Base-by-base conservation (phyloP, 2,329 filamentous ascomycete species). In the Beauveria rudraprayagi region DNA sequence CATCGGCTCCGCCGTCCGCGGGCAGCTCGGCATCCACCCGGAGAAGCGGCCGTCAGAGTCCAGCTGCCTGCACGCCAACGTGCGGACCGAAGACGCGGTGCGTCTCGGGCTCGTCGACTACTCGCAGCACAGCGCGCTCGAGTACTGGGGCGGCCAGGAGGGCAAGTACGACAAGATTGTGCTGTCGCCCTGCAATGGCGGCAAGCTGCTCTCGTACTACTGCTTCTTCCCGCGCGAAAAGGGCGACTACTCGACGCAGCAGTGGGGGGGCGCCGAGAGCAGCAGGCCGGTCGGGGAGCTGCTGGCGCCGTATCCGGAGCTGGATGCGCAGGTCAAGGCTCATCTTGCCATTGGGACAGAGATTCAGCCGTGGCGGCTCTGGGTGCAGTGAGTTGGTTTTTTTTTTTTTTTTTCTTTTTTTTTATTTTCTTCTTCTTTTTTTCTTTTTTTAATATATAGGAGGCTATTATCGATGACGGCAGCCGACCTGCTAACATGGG, bases 71-170 rank as follows among this genome's bases (percentile, higher is more conserved):
- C 86, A 88, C 69, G 79, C 83, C 63, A 89, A 88, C 68, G 83
- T 89, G 60, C 72, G 72, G 22, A 86, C 85, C 0, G 81, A 83
- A 43, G 78, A 86, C n/a, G 84, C 83, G 1, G 78, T 83, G 34
- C 76, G 76, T 61, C 74, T 83, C 1, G 86, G 86, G 2, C 78
- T 89, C 0, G 78, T 84, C 37, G 83, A 89, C 69, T 88, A 87
- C 71, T 84, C 83, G 0, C 67, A 78, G 40, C 70, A 89, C 72
- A 76, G 70, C 28, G 86, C 85, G 0, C 75, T 90, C 0, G 84
- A 90, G 70, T 89, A 88, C 75, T 89, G 86, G 86, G 87, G 87
- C 28, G 87, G 87, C 1, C 80, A 84, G 57, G 82, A 85, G 59
- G 75, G 73, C 60, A 84, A 83, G 67, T 83, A 77, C 77, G 83